These are phyloP conservation scores for Globisporangium splendens DNA, from an alignment of 352 stramenopile species.

Conservation along the genomic window DNA sequence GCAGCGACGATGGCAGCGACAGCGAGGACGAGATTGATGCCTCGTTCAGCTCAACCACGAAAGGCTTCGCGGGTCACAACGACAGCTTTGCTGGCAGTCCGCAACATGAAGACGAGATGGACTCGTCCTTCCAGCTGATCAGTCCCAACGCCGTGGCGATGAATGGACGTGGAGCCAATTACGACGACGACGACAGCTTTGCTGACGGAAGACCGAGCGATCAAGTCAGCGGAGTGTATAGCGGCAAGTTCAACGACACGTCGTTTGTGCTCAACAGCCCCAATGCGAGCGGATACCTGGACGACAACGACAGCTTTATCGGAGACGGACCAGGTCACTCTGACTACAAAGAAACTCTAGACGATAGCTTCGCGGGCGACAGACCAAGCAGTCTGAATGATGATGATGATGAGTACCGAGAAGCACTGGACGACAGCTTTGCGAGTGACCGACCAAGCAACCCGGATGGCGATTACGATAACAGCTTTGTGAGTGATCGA, in stretches of 20 bases:
- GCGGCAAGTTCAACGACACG: constrained; percentile 6
- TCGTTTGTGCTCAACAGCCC: constrained; percentile 10
- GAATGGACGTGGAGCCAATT: not conserved
- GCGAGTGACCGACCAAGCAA: not conserved
- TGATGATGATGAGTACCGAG: not conserved
- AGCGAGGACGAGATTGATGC: not conserved
- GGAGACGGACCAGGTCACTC: not conserved
- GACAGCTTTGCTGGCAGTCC: constrained; percentile 6
- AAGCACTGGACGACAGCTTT: constrained; percentile 9
- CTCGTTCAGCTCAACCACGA: not conserved
- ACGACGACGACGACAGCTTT: constrained; percentile 1
- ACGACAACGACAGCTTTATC: constrained; percentile 9
- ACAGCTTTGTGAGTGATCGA: not conserved
- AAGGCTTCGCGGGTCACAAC: not conserved
- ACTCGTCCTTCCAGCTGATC: constrained; percentile 9
- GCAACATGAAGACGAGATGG: not conserved
- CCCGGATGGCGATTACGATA: not conserved
- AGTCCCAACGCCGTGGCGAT: constrained; percentile 1
- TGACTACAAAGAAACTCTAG: constrained; percentile 3
- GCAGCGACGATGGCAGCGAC: not conserved
- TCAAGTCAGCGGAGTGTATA: not conserved
- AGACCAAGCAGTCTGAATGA: not conserved
- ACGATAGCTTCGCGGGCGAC: constrained; percentile 8
- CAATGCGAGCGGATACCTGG: not conserved
- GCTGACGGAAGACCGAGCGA: not conserved